These are phyloP conservation scores for Nicotiana otophora DNA, from an alignment of 257 asterid species.

Conservation along the genomic window DNA sequence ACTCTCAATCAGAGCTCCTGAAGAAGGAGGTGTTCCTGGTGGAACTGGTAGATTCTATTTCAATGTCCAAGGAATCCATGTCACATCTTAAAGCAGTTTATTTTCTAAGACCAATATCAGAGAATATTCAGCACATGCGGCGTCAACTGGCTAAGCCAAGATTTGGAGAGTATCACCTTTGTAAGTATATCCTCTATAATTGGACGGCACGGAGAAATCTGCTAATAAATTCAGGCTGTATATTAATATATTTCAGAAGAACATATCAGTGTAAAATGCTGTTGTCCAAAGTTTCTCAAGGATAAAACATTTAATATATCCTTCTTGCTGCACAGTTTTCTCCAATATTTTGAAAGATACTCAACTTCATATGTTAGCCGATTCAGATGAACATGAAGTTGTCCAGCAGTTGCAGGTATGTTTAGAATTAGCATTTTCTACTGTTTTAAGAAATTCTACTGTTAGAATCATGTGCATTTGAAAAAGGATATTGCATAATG, in stretches of 20 bases:
- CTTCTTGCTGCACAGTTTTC: conserved; percentile 56
- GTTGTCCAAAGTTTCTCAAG: neutral
- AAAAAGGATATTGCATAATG: neutral
- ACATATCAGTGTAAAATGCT: neutral
- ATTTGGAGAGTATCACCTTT: conserved; percentile 95
- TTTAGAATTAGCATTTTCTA: neutral
- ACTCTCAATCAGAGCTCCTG: conserved; percentile 94
- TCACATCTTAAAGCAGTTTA: conserved; percentile 95
- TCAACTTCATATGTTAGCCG: conserved; percentile 93
- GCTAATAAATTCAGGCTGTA: neutral
- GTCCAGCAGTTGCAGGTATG: conserved; percentile 96
- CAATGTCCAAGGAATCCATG: conserved; percentile 95
- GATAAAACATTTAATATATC: neutral
- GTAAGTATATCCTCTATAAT: conserved; percentile 41
- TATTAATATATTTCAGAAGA: neutral
- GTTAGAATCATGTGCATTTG: neutral
- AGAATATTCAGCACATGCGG: conserved; percentile 74
- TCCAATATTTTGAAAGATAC: conserved; percentile 92
- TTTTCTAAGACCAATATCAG: conserved; percentile 89
- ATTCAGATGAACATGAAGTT: conserved; percentile 87
- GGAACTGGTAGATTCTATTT: conserved; percentile 85
- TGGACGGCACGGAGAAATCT: neutral
- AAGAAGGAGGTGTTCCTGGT: conserved; percentile 95
- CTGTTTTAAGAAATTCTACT: neutral
- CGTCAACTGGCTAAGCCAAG: conserved; percentile 85